Evolutionary conservation across 257 asterid genomes (phyloP).

Genomic region (Nicotiana otophora): DNA sequence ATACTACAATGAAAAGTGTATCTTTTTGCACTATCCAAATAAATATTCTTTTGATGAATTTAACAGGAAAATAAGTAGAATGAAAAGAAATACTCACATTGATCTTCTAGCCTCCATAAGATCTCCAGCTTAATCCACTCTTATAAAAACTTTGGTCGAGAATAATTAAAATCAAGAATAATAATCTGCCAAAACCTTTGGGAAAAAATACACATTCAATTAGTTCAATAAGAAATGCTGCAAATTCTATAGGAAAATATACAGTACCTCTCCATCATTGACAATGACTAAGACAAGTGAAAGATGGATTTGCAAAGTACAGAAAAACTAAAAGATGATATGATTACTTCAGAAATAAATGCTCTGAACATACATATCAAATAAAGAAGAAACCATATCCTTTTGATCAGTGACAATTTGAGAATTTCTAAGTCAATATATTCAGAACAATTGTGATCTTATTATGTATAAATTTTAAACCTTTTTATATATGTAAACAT

Average conservation of each 20-base stretch:
- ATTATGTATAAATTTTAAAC: neutral
- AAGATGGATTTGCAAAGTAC: neutral
- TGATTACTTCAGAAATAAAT: neutral
- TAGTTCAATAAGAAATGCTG: neutral
- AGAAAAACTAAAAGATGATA: neutral
- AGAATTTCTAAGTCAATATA: neutral
- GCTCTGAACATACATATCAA: neutral
- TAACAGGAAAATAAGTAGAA: neutral
- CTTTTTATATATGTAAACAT: neutral
- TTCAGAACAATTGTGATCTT: neutral
- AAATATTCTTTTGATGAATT: neutral
- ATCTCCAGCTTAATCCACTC: neutral
- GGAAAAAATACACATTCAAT: neutral
- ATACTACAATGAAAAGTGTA: neutral
- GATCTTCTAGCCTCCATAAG: constrained; percentile 3
- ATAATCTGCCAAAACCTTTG: neutral
- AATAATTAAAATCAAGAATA: neutral
- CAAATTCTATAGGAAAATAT: neutral
- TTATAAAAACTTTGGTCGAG: too few relatives aligned
- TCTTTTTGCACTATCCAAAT: neutral
- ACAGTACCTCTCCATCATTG: neutral
- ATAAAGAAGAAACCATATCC: neutral
- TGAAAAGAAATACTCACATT: neutral
- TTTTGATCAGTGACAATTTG: neutral
- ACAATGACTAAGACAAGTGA: neutral